Percentiles rank a stretch among this genome's conserved stretches.
These are phyloP conservation scores for Chalciporus chontae DNA, from an alignment of 768 basidiomycete species.

Conservation along the genomic window DNA sequence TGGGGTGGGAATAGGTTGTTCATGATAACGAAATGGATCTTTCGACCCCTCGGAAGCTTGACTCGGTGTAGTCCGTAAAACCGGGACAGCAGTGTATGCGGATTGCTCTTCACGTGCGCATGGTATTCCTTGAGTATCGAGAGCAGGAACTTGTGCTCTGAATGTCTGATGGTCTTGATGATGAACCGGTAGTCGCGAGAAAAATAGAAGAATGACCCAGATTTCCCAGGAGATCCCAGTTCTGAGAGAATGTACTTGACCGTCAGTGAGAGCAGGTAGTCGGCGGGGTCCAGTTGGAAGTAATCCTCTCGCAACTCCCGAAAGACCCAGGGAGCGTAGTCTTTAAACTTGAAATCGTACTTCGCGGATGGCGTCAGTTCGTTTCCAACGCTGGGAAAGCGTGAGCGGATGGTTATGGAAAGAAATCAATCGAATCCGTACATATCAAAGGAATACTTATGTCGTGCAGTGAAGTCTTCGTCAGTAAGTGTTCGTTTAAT, in stretches of 20 bases:
- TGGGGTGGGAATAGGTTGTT: constrained; percentile 99
- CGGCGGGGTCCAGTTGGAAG: constrained; percentile 95
- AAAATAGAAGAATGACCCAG: constrained; percentile 99
- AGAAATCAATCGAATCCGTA: constrained; percentile 35
- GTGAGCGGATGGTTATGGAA: not conserved
- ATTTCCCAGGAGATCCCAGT: constrained; percentile 96
- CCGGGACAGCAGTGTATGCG: constrained; percentile 88
- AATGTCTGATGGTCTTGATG: constrained; percentile 97
- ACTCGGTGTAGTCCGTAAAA: constrained; percentile 98
- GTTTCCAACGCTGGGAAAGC: constrained; percentile 74
- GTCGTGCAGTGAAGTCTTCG: constrained; percentile 83
- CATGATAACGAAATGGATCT: constrained; percentile 99
- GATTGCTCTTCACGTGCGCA: constrained; percentile 81
- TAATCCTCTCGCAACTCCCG: constrained; percentile 90
- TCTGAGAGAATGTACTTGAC: constrained; percentile 98
- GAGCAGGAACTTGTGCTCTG: constrained; percentile 91
- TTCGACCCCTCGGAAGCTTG: constrained; percentile 87
- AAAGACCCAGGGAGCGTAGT: constrained; percentile 98
- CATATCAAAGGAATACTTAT: constrained; percentile 99
- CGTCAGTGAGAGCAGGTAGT: constrained; percentile 95
- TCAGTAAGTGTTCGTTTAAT: constrained; percentile 78
- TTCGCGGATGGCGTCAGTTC: constrained; percentile 96
- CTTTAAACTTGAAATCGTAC: constrained; percentile 99
- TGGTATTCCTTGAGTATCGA: constrained; percentile 82
- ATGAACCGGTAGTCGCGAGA: constrained; percentile 98